Evolutionary conservation across 1,284 basidiomycete genomes (phyloP), one percentile per base, ranked within the genome.

Genomic region (Ceratobasidium sp.): DNA sequence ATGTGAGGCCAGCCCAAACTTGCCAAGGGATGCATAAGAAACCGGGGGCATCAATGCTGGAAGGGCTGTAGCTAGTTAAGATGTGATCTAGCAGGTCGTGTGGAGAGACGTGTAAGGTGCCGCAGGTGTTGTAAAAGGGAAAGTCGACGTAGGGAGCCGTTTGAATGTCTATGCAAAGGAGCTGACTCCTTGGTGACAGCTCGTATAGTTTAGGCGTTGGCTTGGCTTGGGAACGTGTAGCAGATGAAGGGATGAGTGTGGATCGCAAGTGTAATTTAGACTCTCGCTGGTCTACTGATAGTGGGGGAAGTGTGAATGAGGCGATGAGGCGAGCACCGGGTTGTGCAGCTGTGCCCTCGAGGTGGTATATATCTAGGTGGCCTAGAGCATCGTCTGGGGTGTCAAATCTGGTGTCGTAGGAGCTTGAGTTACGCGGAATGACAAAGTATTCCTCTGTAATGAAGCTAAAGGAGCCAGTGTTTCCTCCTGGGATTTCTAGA

Each of bases 401-500:
- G 7, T 43, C 26, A 9, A 43, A 18, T 9, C 59, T 26, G 5
- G 32, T 9, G 21, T 62, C 41, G 26, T 47, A 62, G 13, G 59
- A 62, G 7, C 32, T 26, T 30, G 59, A 62, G 59, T 62, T 62
- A n/a, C 62, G 62, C 2, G 62, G 47, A 2, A 54, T 47, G 21
- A 66, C 47, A 41, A 66, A 66, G 49, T 52, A 66, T 4, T 54
- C 49, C 30, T 66, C 62, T 5, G 62, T 50, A 11, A 66, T 62
- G 13, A 62, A 62, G 59, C 59, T 62, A 13, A 62, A 62, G 3
- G 43, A 62, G 13, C 43, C 46, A 28, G 16, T 28, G 11, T 28
- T 16, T 21, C 59, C 44, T 11, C 44, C 59, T 6, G 59, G 59
- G 28, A 49, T 46, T 62, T 62, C 59, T 13, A 62, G 11, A 21